phyloP scores from a whole-genome alignment of 768 basidiomycete genomes.

The Tulasnella sp. region DNA sequence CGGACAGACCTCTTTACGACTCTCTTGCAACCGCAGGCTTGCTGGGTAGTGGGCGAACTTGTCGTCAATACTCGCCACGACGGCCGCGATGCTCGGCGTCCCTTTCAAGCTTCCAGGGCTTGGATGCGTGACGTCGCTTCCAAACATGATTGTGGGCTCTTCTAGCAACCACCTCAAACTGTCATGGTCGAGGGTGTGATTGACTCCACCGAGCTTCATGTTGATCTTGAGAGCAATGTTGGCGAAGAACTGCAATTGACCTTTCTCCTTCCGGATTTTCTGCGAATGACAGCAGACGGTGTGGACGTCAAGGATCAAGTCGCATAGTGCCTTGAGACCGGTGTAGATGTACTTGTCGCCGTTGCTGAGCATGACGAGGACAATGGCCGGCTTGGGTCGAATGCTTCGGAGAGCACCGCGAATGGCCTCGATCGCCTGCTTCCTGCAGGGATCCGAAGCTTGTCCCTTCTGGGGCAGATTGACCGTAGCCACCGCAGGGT shows the following conservation, averaged over 20 bases:
- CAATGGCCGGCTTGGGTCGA: slow-evolving; percentile 48
- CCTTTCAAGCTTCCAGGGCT: slow-evolving; percentile 69
- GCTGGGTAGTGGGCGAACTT: slow-evolving; percentile 74
- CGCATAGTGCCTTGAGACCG: slow-evolving; percentile 72
- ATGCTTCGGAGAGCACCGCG: slow-evolving; percentile 39
- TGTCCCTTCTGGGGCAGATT: slow-evolving; percentile 48
- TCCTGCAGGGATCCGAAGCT: slow-evolving; percentile 53
- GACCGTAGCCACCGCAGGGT: slow-evolving; percentile 35
- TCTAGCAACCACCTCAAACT: slow-evolving; percentile 63
- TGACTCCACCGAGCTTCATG: slow-evolving; percentile 75
- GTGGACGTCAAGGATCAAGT: slow-evolving; percentile 60
- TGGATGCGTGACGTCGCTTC: slow-evolving; percentile 81
- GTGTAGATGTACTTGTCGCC: slow-evolving; percentile 75
- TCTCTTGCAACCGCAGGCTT: slow-evolving; percentile 61
- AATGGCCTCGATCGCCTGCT: slow-evolving; percentile 48
- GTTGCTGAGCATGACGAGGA: slow-evolving; percentile 65
- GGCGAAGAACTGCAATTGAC: slow-evolving; percentile 76
- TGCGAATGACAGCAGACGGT: slow-evolving; percentile 70
- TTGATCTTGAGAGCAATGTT: slow-evolving; percentile 74
- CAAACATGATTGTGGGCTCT: slow-evolving; percentile 74
- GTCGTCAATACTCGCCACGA: slow-evolving; percentile 67
- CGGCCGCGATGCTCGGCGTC: slow-evolving; percentile 77
- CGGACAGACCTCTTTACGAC: slow-evolving; percentile 65
- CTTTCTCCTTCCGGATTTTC: slow-evolving; percentile 66
- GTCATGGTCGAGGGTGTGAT: slow-evolving; percentile 57